A percentile compares a stretch with the other conserved stretches of the same genome.
These are phyloP conservation scores for Coffea eugenioides DNA, from an alignment of 257 asterid species.

Conservation along the genomic window DNA sequence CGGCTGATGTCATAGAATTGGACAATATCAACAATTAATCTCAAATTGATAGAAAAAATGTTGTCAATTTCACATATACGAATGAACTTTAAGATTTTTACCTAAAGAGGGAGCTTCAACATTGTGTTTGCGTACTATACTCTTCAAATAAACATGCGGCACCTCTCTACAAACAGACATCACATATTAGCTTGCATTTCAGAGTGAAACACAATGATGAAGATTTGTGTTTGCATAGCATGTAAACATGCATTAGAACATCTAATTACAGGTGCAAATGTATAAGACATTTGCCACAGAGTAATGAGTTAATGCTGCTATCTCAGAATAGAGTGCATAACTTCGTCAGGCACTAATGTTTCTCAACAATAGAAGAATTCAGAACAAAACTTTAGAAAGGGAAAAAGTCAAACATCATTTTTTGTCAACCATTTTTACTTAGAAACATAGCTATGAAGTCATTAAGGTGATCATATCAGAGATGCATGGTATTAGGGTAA, in stretches of 20 bases:
- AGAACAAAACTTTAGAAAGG: not conserved
- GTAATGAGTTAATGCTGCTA: too few species aligned
- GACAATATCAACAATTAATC: too few species aligned
- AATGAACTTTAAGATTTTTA: too few species aligned
- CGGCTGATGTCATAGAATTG: too few species aligned
- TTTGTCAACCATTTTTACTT: not conserved
- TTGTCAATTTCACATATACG: too few species aligned
- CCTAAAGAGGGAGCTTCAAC: slow-evolving; percentile 34
- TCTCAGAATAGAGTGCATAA: too few species aligned
- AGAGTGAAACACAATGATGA: not conserved
- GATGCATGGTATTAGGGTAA: not conserved
- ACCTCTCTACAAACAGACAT: slow-evolving; percentile 37
- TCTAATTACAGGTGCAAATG: not conserved
- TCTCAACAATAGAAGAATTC: not conserved
- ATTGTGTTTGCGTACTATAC: slow-evolving; percentile 62
- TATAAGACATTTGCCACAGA: too few species aligned
- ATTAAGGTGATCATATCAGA: not conserved
- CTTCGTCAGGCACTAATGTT: too few species aligned
- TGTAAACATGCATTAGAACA: not conserved
- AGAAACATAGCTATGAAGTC: not conserved
- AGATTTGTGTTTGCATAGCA: not conserved
- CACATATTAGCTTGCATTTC: not conserved
- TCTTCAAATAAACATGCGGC: slow-evolving; percentile 58
- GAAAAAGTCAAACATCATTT: not conserved
- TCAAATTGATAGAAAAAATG: too few species aligned